Percentiles rank a stretch among this genome's conserved stretches.
These are phyloP conservation scores for Iris macrosiphon DNA, from an alignment of 106 monocot genomes.

Conservation along the genomic window DNA sequence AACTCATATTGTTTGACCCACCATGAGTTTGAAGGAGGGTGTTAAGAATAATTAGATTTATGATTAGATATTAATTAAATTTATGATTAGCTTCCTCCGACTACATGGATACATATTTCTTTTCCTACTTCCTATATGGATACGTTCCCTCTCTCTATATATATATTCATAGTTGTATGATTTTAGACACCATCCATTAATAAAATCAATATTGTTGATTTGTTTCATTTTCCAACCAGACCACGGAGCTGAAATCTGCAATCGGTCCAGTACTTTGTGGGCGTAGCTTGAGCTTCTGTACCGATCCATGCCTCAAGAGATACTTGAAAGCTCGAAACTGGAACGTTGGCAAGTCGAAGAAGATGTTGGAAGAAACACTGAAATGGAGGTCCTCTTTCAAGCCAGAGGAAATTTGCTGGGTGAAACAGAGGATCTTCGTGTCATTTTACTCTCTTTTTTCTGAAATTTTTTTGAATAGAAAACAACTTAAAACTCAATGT, in stretches of 20 bases:
- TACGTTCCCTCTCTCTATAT: too few relatives aligned
- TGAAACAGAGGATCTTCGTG: neutral
- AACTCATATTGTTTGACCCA: too few relatives aligned
- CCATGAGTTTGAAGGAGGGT: too few relatives aligned
- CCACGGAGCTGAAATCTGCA: conserved; percentile 20
- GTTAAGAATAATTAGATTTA: too few relatives aligned
- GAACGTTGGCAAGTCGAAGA: conserved; percentile 33
- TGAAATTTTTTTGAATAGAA: neutral
- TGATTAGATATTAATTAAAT: too few relatives aligned
- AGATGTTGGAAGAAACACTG: conserved; percentile 34
- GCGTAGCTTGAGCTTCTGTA: conserved; percentile 14
- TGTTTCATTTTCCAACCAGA: conserved; percentile 5
- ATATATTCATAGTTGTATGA: too few relatives aligned
- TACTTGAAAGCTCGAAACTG: conserved; percentile 38
- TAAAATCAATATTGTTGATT: too few relatives aligned
- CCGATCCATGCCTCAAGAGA: conserved; percentile 30
- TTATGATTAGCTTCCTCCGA: too few relatives aligned
- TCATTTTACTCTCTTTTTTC: neutral
- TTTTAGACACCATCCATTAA: too few relatives aligned
- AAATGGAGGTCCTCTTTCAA: conserved; percentile 33
- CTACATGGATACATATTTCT: too few relatives aligned
- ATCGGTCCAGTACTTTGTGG: conserved; percentile 24
- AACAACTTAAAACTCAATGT: too few relatives aligned
- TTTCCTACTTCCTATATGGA: too few relatives aligned
- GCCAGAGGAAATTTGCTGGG: conserved; percentile 43